Percentiles rank a stretch among this genome's conserved stretches.
phyloP scores from a whole-genome alignment of 2,329 filamentous ascomycete species.

The Nemania sp. region DNA sequence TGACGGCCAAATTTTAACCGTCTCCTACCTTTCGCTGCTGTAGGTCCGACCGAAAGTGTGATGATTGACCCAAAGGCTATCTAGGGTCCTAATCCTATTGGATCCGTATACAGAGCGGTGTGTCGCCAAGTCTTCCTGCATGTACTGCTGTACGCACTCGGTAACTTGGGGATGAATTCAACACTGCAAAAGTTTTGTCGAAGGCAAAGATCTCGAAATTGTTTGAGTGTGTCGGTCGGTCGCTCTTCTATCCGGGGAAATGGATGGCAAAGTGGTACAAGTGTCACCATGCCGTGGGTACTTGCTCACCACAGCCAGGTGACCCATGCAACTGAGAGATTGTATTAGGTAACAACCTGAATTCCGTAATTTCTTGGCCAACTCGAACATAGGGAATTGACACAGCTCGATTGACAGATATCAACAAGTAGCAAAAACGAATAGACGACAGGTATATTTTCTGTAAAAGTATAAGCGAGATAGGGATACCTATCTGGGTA shows the following conservation, averaged over 20 bases:
- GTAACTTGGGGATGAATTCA: not conserved
- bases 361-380: not conserved
- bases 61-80: not conserved
- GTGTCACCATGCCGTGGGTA: not conserved
- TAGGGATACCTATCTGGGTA: not conserved
- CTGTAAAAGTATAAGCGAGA: not conserved
- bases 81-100: not conserved
- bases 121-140: conserved; percentile 12
- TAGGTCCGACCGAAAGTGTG: not conserved
- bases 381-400: not conserved
- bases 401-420: not conserved
- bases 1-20: not conserved
- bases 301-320: not conserved
- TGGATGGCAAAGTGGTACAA: not conserved
- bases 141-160: not conserved
- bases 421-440: not conserved
- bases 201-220: not conserved
- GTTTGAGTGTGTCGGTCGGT: not conserved
- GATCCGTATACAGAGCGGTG: conserved; percentile 15
- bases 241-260: not conserved
- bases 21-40: conserved; percentile 5
- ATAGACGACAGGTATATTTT: too few relatives aligned
- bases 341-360: not conserved
- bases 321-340: not conserved
- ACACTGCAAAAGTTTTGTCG: not conserved